phyloP scores from a whole-genome alignment of 768 basidiomycete genomes.

The Mycena capillaripes region DNA sequence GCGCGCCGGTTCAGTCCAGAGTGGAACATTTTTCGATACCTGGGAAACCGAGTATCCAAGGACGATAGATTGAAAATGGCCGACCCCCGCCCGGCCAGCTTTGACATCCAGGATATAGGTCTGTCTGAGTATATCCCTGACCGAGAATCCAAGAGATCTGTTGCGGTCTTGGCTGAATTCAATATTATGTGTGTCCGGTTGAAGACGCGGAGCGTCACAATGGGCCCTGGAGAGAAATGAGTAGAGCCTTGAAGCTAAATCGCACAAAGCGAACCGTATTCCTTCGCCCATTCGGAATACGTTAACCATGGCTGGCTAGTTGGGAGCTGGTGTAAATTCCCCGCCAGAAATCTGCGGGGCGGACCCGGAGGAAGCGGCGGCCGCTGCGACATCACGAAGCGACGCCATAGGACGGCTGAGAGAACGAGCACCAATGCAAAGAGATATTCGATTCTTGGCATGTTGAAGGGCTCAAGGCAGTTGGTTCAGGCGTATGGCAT shows the following conservation, averaged over 20 bases:
- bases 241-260: background rate
- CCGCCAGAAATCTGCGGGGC: slow-evolving; percentile 36
- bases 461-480: background rate
- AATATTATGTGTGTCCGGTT: slow-evolving; percentile 59
- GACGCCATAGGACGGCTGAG: slow-evolving; percentile 6
- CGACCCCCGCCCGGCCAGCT: slow-evolving; percentile 46
- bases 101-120: slow-evolving; percentile 50
- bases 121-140: slow-evolving; percentile 65
- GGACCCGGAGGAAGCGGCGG: slow-evolving; percentile 46
- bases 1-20: slow-evolving; percentile 53
- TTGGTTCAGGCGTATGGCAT: no score
- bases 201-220: slow-evolving; percentile 56
- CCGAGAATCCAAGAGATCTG: slow-evolving; percentile 63
- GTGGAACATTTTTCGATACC: slow-evolving; percentile 54
- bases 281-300: slow-evolving; percentile 39
- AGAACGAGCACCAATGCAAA: background rate
- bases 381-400: background rate
- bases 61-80: slow-evolving; percentile 50
- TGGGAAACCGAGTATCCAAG: slow-evolving; percentile 49
- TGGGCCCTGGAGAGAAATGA: slow-evolving; percentile 46
- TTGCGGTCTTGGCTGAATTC: slow-evolving; percentile 57
- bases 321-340: slow-evolving; percentile 45
- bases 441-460: background rate
- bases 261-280: slow-evolving; percentile 29
- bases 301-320: slow-evolving; percentile 35